These are phyloP conservation scores for Ustilago cynodontis DNA, from an alignment of 1,284 basidiomycete genomes.

Conservation along the genomic window DNA sequence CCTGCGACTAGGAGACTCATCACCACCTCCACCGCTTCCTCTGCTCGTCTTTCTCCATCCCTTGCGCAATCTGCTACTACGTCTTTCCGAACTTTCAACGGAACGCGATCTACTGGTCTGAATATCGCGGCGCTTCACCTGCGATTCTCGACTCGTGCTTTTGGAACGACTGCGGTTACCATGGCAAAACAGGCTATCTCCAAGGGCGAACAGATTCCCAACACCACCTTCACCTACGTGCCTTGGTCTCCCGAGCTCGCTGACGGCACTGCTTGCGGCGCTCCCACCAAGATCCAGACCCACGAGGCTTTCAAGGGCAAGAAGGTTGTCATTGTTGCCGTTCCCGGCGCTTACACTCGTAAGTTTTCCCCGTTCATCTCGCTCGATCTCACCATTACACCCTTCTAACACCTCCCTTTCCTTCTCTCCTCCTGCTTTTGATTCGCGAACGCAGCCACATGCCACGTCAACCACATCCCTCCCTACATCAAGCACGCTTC, in stretches of 20 bases:
- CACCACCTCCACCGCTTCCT: conserved; percentile 26
- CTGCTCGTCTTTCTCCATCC: conserved; percentile 7
- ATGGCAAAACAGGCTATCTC: conserved; percentile 41
- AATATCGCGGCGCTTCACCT: neutral
- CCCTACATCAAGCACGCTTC: conserved; percentile 77
- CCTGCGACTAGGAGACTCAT: conserved; percentile 41
- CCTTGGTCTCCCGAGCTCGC: conserved; percentile 79
- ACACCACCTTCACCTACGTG: conserved; percentile 77
- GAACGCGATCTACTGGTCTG: neutral
- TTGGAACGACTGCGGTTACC: conserved; percentile 10
- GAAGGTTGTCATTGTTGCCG: conserved; percentile 82
- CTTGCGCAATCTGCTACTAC: neutral
- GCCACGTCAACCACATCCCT: conserved; percentile 74
- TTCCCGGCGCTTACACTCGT: conserved; percentile 77
- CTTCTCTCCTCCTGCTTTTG: neutral
- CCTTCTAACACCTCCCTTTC: neutral
- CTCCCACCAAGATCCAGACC: conserved; percentile 72
- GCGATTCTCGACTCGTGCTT: conserved; percentile 7
- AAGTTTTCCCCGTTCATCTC: conserved; percentile 12
- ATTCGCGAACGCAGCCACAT: conserved; percentile 40
- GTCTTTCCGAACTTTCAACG: neutral
- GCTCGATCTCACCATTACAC: neutral
- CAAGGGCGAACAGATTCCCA: conserved; percentile 77
- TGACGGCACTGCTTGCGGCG: conserved; percentile 71
- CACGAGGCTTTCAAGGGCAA: conserved; percentile 81